phyloP scores from a whole-genome alignment of 129 eudicot species.

The Flaveria trinervia region DNA sequence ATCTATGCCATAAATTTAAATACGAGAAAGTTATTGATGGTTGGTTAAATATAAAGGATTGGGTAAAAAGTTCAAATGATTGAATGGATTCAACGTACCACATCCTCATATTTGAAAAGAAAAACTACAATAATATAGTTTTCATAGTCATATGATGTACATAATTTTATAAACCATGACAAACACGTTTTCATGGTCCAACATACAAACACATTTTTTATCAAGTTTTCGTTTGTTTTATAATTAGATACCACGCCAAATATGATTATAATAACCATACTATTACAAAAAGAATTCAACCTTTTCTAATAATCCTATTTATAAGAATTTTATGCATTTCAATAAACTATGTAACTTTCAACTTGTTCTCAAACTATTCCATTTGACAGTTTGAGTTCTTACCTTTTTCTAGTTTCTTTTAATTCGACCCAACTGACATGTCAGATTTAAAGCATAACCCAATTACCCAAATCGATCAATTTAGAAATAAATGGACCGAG shows the following conservation, averaged over 20 bases:
- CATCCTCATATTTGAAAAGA: neutral
- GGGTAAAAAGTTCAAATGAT: neutral
- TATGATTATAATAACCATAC: neutral
- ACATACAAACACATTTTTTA: neutral
- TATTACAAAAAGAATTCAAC: neutral
- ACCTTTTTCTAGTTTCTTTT: neutral
- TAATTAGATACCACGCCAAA: neutral
- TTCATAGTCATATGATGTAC: neutral
- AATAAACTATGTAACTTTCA: neutral
- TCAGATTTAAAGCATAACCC: neutral
- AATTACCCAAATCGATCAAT: neutral
- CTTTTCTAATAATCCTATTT: neutral
- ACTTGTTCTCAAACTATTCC: neutral
- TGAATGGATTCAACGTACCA: neutral
- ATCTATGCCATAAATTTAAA: conserved; percentile 24
- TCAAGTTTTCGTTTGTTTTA: neutral
- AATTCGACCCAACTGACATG: neutral
- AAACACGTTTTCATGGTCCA: neutral
- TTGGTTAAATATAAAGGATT: neutral
- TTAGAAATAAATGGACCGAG: neutral
- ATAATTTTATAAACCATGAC: too few species aligned
- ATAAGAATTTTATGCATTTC: neutral
- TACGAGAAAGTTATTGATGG: neutral
- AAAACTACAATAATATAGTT: neutral
- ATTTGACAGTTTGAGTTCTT: neutral